phyloP scores from a whole-genome alignment of 768 basidiomycete genomes.

The Sarcomyxa edulis region DNA sequence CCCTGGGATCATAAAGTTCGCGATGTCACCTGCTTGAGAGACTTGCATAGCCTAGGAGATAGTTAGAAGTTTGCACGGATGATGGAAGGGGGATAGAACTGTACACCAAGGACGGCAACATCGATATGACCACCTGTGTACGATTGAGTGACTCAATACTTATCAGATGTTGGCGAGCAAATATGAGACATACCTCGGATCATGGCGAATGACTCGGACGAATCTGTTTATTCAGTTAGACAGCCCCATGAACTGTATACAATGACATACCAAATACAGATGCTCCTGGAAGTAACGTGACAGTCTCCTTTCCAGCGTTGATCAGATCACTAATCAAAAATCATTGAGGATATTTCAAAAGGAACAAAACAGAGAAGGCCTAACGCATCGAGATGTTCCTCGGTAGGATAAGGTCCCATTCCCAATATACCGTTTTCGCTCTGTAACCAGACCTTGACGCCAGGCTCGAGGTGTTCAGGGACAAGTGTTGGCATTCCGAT shows the following conservation, averaged over 20 bases:
- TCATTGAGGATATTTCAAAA: conserved; percentile 6
- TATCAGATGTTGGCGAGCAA: no score
- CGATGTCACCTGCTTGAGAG: conserved; percentile 87
- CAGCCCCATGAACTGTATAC: conserved; percentile 2
- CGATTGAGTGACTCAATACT: no score
- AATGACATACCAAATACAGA: conserved; percentile 73
- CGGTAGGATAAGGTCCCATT: conserved; percentile 86
- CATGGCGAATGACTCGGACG: conserved; percentile 94
- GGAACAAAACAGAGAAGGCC: conserved; percentile 18
- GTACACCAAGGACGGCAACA: conserved; percentile 86
- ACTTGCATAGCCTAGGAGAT: conserved; percentile 83
- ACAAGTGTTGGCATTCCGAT: conserved; percentile 92
- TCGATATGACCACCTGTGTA: conserved; percentile 94
- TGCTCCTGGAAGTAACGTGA: conserved; percentile 88
- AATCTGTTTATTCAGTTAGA: conserved; percentile 44
- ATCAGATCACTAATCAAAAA: conserved; percentile 65
- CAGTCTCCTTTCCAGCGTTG: conserved; percentile 93
- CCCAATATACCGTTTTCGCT: conserved; percentile 90
- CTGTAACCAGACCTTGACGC: conserved; percentile 82
- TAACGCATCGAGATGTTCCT: conserved; percentile 76
- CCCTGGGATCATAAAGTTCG: conserved; percentile 98
- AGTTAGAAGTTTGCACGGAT: conserved; percentile 4
- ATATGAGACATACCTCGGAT: no score
- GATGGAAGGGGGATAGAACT: conserved; percentile 19
- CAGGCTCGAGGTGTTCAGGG: conserved; percentile 69